Percentiles rank a stretch among this genome's conserved stretches.
Evolutionary conservation across 1,284 basidiomycete genomes (phyloP).

Genomic region (Ustilago trichophora): DNA sequence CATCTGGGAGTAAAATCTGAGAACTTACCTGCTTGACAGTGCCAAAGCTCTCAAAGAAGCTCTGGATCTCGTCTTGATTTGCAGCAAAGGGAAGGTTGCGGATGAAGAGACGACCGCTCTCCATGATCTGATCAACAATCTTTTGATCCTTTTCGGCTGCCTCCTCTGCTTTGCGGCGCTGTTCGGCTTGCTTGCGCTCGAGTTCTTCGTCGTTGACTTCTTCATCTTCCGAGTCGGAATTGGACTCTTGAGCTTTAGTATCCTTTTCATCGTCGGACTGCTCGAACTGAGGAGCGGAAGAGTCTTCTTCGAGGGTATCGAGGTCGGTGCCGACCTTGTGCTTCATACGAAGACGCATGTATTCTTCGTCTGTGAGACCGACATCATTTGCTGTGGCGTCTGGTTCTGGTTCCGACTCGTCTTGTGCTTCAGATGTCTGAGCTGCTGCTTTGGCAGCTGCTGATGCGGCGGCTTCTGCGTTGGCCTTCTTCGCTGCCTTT

Average conservation of each 20-base stretch:
- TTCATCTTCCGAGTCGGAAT: constrained; percentile 35
- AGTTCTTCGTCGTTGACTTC: constrained; percentile 33
- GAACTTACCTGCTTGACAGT: constrained; percentile 70
- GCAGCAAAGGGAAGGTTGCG: constrained; percentile 89
- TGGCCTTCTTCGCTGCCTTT: constrained; percentile 38
- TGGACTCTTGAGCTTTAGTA: constrained; percentile 18
- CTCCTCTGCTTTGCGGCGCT: constrained; percentile 40
- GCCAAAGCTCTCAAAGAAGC: constrained; percentile 79
- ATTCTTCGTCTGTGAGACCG: constrained; percentile 65
- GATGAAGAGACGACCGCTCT: constrained; percentile 84
- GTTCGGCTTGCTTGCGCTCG: constrained; percentile 29
- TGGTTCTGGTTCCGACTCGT: constrained; percentile 33
- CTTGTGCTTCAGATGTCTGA: neutral
- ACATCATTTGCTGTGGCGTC: constrained; percentile 56
- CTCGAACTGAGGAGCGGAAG: constrained; percentile 49
- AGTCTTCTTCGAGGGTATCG: constrained; percentile 21
- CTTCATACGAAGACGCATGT: constrained; percentile 67
- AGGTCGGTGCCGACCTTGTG: constrained; percentile 59
- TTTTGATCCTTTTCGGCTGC: constrained; percentile 58
- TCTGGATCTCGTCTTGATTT: constrained; percentile 76
- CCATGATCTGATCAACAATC: constrained; percentile 73
- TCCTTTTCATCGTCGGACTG: constrained; percentile 61
- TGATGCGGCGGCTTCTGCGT: constrained; percentile 19
- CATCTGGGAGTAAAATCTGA: too few relatives aligned
- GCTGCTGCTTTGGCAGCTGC: constrained; percentile 5